A percentile compares a stretch with the other conserved stretches of the same genome.
These are phyloP conservation scores for Avena atlantica DNA, from an alignment of 176 grass and related monocot genomes.

Conservation along the genomic window DNA sequence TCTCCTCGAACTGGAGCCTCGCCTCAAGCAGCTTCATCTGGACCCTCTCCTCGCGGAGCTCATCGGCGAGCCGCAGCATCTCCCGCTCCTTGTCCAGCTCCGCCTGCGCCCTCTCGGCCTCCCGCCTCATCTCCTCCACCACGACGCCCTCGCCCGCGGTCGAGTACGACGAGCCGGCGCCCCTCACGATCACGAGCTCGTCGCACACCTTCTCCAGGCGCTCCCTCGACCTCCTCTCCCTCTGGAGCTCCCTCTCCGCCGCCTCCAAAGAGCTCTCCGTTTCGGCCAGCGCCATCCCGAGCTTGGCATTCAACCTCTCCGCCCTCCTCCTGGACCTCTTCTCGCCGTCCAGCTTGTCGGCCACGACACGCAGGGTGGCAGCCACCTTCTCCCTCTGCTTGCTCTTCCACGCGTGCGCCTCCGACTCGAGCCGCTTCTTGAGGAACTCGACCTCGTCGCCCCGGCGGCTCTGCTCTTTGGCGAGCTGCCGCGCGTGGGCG, in stretches of 20 bases:
- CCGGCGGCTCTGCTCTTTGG: slow-evolving; percentile 16
- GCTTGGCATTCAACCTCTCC: slow-evolving; percentile 60
- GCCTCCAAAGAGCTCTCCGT: slow-evolving; percentile 46
- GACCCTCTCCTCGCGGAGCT: slow-evolving; percentile 85
- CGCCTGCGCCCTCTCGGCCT: slow-evolving; percentile 52
- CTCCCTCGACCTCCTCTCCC: slow-evolving; percentile 65
- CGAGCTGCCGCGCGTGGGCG: slow-evolving; percentile 45
- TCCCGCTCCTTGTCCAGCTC: slow-evolving; percentile 74
- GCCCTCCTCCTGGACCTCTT: slow-evolving; percentile 56
- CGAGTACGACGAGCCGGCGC: slow-evolving; percentile 17
- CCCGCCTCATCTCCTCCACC: slow-evolving; percentile 65
- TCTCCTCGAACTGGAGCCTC: slow-evolving; percentile 85
- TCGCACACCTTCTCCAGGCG: slow-evolving; percentile 63
- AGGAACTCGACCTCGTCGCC: background rate
- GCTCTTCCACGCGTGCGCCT: slow-evolving; percentile 57
- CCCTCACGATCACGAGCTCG: slow-evolving; percentile 62
- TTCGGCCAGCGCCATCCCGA: slow-evolving; percentile 55
- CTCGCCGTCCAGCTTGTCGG: slow-evolving; percentile 65
- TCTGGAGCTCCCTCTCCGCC: slow-evolving; percentile 60
- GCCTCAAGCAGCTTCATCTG: slow-evolving; percentile 91
- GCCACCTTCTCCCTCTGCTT: slow-evolving; percentile 67
- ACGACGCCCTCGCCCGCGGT: background rate
- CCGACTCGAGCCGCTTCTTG: slow-evolving; percentile 37
- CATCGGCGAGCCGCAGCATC: slow-evolving; percentile 81
- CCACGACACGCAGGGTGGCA: slow-evolving; percentile 37